These are phyloP conservation scores for Brasilioporus rufonigricans DNA, from an alignment of 768 basidiomycete genomes.

Conservation along the genomic window DNA sequence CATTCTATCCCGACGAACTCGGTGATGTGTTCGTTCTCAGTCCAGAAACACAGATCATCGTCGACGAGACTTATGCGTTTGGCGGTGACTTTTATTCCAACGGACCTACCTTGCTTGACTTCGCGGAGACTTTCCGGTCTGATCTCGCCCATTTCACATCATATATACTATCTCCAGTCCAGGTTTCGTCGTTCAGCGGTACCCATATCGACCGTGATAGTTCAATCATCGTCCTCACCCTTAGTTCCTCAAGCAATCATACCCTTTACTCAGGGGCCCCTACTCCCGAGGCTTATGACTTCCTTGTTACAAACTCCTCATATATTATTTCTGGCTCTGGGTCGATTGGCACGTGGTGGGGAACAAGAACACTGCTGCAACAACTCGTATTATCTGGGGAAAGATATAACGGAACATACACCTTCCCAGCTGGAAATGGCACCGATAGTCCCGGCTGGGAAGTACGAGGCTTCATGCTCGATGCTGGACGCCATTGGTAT, in stretches of 20 bases:
- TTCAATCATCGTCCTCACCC: constrained; percentile 33
- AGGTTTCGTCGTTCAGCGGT: constrained; percentile 12
- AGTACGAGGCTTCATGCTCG: constrained; percentile 45
- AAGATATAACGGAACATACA: constrained; percentile 7
- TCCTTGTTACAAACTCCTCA: constrained; percentile 28
- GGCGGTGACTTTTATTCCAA: constrained; percentile 7
- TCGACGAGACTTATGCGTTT: constrained; percentile 31
- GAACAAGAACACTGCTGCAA: constrained; percentile 43
- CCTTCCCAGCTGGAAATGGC: constrained; percentile 34
- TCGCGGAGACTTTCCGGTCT: constrained; percentile 36
- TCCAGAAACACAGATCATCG: constrained; percentile 33
- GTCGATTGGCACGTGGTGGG: constrained; percentile 43
- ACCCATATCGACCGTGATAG: not conserved
- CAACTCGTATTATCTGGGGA: constrained; percentile 31
- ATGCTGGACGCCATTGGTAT: constrained; percentile 46
- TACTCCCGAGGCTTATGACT: constrained; percentile 41
- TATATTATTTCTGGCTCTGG: constrained; percentile 35
- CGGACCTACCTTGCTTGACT: constrained; percentile 33
- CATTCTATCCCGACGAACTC: constrained; percentile 24
- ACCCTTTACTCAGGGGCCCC: constrained; percentile 36
- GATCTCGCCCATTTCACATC: constrained; percentile 35
- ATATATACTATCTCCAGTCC: constrained; percentile 24
- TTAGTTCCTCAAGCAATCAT: constrained; percentile 26
- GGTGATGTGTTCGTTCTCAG: constrained; percentile 30
- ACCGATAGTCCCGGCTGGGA: constrained; percentile 44